Percentiles rank a stretch among this genome's conserved stretches.
phyloP scores from a whole-genome alignment of 768 basidiomycete species.

The Lactarius vividus region DNA sequence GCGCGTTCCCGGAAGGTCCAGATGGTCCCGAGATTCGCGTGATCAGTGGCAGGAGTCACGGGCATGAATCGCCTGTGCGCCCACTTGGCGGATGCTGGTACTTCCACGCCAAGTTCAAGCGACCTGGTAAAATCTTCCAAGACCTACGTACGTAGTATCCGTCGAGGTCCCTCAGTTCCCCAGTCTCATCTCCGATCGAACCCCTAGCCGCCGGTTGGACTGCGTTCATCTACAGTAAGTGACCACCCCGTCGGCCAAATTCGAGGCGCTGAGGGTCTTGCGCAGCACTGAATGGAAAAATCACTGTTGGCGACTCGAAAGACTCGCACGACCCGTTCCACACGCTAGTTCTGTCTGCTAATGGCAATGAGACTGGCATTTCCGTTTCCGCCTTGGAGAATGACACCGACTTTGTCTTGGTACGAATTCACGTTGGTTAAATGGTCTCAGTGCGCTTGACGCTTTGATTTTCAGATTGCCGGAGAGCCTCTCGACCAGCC shows the following conservation, averaged over 20 bases:
- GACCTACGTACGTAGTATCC: conserved; percentile 58
- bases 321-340: conserved; percentile 58
- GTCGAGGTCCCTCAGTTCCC: neutral
- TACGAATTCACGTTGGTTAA: conserved; percentile 33
- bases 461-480: conserved; percentile 49
- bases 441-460: conserved; percentile 1
- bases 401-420: conserved; percentile 73
- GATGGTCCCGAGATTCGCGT: conserved; percentile 75
- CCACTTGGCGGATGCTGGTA: conserved; percentile 95
- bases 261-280: conserved; percentile 15
- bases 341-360: conserved; percentile 78
- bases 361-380: conserved; percentile 63
- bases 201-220: conserved; percentile 80
- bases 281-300: conserved; percentile 62
- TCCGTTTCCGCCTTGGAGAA: conserved; percentile 54
- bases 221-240: conserved; percentile 77
- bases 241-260: neutral
- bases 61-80: conserved; percentile 81
- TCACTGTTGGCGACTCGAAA: conserved; percentile 55
- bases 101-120: conserved; percentile 71
- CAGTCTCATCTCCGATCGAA: neutral
- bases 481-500: conserved; percentile 88
- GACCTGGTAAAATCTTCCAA: conserved; percentile 71
- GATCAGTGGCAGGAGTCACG: conserved; percentile 87
- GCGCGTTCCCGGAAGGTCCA: conserved; percentile 66